Conservation (phyloP, 2,329 filamentous ascomycete genomes). For the Botrytis cinerea region DNA sequence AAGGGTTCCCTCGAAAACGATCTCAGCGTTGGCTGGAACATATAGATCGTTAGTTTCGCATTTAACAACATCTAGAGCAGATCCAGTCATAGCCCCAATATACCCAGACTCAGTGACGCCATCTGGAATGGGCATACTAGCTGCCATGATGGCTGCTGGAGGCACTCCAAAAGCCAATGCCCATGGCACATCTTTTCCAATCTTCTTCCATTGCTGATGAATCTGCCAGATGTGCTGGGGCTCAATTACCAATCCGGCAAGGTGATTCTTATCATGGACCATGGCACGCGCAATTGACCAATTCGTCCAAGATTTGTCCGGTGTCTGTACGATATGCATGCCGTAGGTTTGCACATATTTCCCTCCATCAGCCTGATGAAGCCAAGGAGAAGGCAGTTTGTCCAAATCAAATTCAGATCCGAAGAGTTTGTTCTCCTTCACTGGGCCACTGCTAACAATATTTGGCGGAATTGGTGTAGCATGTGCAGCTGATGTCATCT, state of each 20-base stretch:
- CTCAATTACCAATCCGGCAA: constrained; percentile 47
- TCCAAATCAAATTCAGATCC: constrained; percentile 48
- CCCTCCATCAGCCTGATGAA: constrained; percentile 51
- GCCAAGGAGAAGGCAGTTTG: constrained; percentile 45
- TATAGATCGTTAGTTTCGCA: too few species aligned
- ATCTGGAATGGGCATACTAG: too few species aligned
- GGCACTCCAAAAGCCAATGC: too few species aligned
- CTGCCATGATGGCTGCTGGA: too few species aligned
- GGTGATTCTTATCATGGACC: constrained; percentile 48
- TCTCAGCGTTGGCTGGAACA: too few species aligned
- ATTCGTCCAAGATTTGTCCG: constrained; percentile 51
- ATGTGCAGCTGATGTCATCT: constrained; percentile 45
- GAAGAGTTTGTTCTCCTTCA: constrained; percentile 47
- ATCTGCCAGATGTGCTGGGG: constrained; percentile 52
- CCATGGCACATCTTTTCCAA: neutral
- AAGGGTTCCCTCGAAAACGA: too few species aligned
- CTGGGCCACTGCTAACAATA: constrained; percentile 44
- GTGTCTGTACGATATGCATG: constrained; percentile 50
- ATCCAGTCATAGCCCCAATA: too few species aligned
- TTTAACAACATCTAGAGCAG: too few species aligned
- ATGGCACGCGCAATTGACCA: constrained; percentile 51
- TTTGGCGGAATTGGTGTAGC: constrained; percentile 40
- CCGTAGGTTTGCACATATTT: constrained; percentile 55
- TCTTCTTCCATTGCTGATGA: constrained; percentile 48
- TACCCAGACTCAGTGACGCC: too few species aligned